phyloP scores from a whole-genome alignment of 352 stramenopile genomes.

The Globisporangium apiculatum region DNA sequence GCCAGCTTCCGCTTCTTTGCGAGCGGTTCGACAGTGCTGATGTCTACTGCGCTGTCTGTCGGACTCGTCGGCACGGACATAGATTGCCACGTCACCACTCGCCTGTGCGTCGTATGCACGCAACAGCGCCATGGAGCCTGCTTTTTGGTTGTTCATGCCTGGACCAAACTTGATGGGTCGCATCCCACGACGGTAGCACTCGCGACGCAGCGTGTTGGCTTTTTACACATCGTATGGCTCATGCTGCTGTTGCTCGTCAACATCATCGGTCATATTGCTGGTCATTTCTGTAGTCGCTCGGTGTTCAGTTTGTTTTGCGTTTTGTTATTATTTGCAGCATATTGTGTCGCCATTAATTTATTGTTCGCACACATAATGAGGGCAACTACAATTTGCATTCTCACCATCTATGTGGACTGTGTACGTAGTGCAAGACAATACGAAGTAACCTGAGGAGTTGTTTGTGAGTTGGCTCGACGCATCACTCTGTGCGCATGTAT shows the following conservation, averaged over 20 bases:
- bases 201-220: background rate
- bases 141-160: constrained; percentile 1
- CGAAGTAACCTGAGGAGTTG: too few relatives aligned
- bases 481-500: constrained; percentile 4
- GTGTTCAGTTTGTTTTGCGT: too few relatives aligned
- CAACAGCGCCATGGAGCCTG: background rate
- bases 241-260: too few relatives aligned
- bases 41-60: background rate
- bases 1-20: background rate
- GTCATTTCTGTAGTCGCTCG: background rate
- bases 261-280: background rate
- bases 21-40: background rate
- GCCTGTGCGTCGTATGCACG: background rate
- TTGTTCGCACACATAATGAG: too few relatives aligned
- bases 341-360: too few relatives aligned
- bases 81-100: background rate
- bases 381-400: too few relatives aligned
- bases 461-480: too few relatives aligned
- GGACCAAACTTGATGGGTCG: background rate
- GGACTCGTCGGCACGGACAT: background rate
- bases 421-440: too few relatives aligned
- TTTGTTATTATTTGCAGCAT: too few relatives aligned
- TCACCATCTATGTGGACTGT: too few relatives aligned
- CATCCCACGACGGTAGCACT: background rate
- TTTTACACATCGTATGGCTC: background rate